phyloP scores from a whole-genome alignment of 2,329 filamentous ascomycete species.

The Phialemonium atrogriseum region DNA sequence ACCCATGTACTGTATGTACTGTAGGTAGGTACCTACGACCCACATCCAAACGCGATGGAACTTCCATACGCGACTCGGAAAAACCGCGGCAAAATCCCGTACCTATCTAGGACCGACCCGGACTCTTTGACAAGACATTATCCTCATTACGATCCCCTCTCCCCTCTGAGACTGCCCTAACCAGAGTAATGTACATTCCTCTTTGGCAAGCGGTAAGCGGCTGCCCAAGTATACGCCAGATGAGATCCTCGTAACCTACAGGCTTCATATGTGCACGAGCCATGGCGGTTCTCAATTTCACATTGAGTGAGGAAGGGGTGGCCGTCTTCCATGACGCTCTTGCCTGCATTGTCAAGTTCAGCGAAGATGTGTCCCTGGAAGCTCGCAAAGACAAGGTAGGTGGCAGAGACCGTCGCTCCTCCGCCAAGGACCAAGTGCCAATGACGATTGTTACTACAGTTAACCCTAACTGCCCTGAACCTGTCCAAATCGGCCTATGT shows the following conservation, averaged over 20 bases:
- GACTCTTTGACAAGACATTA: too few relatives aligned
- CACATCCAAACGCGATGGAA: too few relatives aligned
- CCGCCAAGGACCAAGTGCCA: background rate
- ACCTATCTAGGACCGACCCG: too few relatives aligned
- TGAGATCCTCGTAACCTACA: background rate
- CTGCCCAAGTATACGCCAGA: too few relatives aligned
- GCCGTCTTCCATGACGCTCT: slow-evolving; percentile 64
- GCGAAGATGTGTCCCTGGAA: slow-evolving; percentile 69
- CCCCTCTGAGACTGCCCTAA: too few relatives aligned
- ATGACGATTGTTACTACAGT: slow-evolving; percentile 33
- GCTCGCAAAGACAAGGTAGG: slow-evolving; percentile 58
- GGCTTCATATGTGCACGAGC: background rate
- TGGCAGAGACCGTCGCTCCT: slow-evolving; percentile 14
- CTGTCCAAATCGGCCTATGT: slow-evolving; percentile 75
- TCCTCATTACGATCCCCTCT: too few relatives aligned
- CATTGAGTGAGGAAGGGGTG: slow-evolving; percentile 65
- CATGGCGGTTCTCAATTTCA: slow-evolving; percentile 63
- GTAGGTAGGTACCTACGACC: too few relatives aligned
- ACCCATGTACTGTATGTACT: too few relatives aligned
- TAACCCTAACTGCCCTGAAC: slow-evolving; percentile 68
- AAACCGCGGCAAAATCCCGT: too few relatives aligned
- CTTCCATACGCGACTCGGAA: too few relatives aligned
- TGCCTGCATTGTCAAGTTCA: slow-evolving; percentile 69
- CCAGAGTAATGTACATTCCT: too few relatives aligned
- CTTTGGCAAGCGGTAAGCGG: too few relatives aligned